phyloP scores from a whole-genome alignment of 345 rosid species.

The Populus alba region DNA sequence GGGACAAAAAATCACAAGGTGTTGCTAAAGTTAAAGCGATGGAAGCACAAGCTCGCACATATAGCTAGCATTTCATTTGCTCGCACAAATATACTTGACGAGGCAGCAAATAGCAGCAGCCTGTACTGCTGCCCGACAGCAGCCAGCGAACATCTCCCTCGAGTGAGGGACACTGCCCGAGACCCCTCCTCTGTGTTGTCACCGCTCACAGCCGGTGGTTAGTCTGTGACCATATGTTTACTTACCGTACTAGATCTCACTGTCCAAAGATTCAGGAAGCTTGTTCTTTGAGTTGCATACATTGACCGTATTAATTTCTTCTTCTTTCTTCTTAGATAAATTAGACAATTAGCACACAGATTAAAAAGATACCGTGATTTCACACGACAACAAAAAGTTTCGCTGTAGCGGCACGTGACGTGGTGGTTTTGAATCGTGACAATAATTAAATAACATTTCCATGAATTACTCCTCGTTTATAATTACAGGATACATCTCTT shows the following conservation, averaged over 20 bases:
- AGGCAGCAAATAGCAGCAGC: slow-evolving; percentile 9
- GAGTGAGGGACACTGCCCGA: slow-evolving; percentile 1
- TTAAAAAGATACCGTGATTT: no score
- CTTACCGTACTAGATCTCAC: slow-evolving; percentile 29
- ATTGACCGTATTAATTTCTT: not conserved
- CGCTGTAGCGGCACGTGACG: no score
- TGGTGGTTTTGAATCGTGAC: no score
- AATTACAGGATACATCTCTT: no score
- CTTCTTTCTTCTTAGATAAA: no score
- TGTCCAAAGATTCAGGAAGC: slow-evolving; percentile 1
- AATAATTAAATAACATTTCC: no score
- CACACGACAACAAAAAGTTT: no score
- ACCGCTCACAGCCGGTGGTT: slow-evolving; percentile 36
- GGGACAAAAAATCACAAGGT: slow-evolving; percentile 17
- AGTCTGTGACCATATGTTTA: slow-evolving; percentile 19
- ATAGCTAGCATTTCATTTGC: no score
- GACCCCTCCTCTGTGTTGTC: slow-evolving; percentile 20
- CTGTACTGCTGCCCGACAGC: slow-evolving; percentile 37
- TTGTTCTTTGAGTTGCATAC: not conserved
- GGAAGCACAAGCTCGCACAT: not conserved
- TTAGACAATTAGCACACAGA: no score
- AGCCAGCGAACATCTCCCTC: slow-evolving; percentile 23
- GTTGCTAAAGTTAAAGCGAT: slow-evolving; percentile 24
- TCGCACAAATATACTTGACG: not conserved
- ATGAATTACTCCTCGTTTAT: no score